phyloP scores from a whole-genome alignment of 1,139 yeast genomes.

The Suhomyces terraborum region DNA sequence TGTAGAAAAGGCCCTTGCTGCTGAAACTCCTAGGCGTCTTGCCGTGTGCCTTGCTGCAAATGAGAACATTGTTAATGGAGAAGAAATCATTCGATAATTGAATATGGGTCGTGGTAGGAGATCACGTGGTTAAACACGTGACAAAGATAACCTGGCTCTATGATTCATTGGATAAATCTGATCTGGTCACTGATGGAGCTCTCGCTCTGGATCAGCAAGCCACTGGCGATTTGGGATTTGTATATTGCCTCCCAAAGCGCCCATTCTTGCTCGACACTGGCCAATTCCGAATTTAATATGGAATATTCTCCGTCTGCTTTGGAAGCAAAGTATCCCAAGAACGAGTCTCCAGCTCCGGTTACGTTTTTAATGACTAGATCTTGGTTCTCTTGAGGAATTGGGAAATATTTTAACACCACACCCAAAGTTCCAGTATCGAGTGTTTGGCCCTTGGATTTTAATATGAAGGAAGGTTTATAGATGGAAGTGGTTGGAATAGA shows the following conservation, averaged over 20 bases:
- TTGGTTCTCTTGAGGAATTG: constrained; percentile 44
- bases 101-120: neutral
- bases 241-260: constrained; percentile 37
- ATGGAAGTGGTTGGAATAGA: constrained; percentile 41
- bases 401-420: constrained; percentile 63
- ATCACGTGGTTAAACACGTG: neutral
- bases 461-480: constrained; percentile 28
- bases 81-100: neutral
- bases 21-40: constrained; percentile 1
- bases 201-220: constrained; percentile 41
- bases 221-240: constrained; percentile 58
- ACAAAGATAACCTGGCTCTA: neutral
- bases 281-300: constrained; percentile 30
- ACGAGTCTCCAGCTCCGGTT: constrained; percentile 76
- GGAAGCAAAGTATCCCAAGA: constrained; percentile 53
- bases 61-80: constrained; percentile 12
- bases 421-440: constrained; percentile 40
- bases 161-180: neutral
- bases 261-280: constrained; percentile 35
- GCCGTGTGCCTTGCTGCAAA: constrained; percentile 8
- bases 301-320: constrained; percentile 24
- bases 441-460: constrained; percentile 20
- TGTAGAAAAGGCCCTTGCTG: constrained; percentile 1
- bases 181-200: constrained; percentile 29
- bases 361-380: constrained; percentile 48